These are phyloP conservation scores for Apophysomyces ossiformis DNA, from an alignment of 371 early-diverging fungal species.

Conservation along the genomic window DNA sequence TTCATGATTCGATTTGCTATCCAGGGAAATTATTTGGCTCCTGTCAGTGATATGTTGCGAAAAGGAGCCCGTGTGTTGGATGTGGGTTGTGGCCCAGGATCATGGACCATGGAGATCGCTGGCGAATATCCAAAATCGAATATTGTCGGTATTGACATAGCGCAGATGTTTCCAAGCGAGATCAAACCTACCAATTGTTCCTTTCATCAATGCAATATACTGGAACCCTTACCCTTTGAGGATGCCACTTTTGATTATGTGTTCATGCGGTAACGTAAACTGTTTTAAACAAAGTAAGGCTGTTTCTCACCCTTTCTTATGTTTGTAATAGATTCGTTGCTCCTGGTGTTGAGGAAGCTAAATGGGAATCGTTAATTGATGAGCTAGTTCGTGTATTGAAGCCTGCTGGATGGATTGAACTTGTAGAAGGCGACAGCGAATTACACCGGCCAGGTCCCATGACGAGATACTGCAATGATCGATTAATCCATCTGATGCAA, in stretches of 20 bases:
- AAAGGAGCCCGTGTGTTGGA: constrained; percentile 52
- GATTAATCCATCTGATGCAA: constrained; percentile 31
- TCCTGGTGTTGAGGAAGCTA: constrained; percentile 30
- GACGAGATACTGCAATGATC: constrained; percentile 36
- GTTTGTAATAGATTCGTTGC: constrained; percentile 35
- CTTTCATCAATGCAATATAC: constrained; percentile 44
- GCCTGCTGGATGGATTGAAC: constrained; percentile 52
- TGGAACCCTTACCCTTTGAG: constrained; percentile 44
- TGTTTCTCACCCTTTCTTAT: neutral
- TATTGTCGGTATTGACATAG: constrained; percentile 54
- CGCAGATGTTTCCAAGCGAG: constrained; percentile 42
- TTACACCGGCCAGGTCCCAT: constrained; percentile 47
- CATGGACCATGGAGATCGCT: constrained; percentile 67
- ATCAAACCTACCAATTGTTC: constrained; percentile 49
- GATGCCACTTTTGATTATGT: constrained; percentile 52
- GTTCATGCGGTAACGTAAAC: constrained; percentile 43
- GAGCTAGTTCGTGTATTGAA: constrained; percentile 49
- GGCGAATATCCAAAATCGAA: constrained; percentile 60
- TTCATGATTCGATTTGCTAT: constrained; percentile 57
- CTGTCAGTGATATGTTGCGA: constrained; percentile 50
- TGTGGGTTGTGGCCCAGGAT: constrained; percentile 62
- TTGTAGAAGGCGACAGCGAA: constrained; percentile 46
- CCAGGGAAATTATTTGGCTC: constrained; percentile 60
- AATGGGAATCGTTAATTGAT: constrained; percentile 36
- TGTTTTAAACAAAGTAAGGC: too few relatives aligned